These are phyloP conservation scores for Pichia ethanolica DNA, from an alignment of 805 yeast species.

Conservation along the genomic window DNA sequence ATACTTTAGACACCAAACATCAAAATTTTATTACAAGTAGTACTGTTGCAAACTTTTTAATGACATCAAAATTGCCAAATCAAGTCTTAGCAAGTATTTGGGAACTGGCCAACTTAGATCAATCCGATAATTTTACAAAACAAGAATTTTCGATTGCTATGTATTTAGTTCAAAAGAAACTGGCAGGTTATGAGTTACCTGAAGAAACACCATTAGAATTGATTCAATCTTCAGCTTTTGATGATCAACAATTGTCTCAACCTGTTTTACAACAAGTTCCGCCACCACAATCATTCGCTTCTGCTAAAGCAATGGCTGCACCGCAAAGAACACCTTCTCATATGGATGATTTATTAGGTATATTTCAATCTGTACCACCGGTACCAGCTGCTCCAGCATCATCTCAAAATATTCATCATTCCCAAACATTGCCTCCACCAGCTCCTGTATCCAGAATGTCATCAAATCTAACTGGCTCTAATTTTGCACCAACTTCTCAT, in stretches of 20 bases:
- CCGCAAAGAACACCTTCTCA: conserved; percentile 29
- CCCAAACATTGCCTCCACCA: conserved; percentile 22
- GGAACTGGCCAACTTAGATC: conserved; percentile 90
- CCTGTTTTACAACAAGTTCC: conserved; percentile 2
- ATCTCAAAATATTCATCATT: conserved; percentile 15
- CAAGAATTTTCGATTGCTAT: conserved; percentile 89
- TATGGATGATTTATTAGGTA: conserved; percentile 59
- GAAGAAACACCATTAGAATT: conserved; percentile 65
- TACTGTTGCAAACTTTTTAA: conserved; percentile 81
- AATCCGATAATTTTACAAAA: conserved; percentile 72
- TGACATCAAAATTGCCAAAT: conserved; percentile 81
- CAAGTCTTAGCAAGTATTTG: conserved; percentile 82
- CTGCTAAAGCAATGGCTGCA: conserved; percentile 14
- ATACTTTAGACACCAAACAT: conserved; percentile 60
- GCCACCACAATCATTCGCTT: conserved; percentile 12
- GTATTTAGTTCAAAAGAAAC: conserved; percentile 80
- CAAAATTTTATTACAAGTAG: conserved; percentile 62
- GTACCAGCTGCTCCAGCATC: conserved; percentile 21
- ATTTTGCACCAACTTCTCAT: conserved; percentile 72
- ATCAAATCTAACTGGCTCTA: conserved; percentile 4
- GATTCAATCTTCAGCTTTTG: conserved; percentile 26
- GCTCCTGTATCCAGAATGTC: conserved; percentile 27
- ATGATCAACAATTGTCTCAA: conserved; percentile 5
- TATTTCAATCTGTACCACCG: conserved; percentile 38
- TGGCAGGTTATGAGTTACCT: conserved; percentile 73